Evolutionary conservation across 2,329 filamentous ascomycete genomes (phyloP).

Genomic region (Paecilomyces sp.): DNA sequence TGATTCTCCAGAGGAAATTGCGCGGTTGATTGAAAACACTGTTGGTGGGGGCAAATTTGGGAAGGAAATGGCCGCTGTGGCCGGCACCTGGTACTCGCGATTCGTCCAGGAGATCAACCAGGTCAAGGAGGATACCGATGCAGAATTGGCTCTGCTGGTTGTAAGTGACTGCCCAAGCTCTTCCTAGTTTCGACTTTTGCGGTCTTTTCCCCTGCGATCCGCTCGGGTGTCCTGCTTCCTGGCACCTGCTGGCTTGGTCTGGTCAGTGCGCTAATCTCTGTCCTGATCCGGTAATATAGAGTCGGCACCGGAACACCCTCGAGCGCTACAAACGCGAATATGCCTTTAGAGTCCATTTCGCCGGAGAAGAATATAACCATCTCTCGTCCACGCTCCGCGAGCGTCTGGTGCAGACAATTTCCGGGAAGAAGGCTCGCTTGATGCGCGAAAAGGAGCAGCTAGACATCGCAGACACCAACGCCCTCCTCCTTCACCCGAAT

Average conservation of each 20-base stretch:
- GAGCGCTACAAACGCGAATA: constrained; percentile 51
- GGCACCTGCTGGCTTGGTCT: background rate
- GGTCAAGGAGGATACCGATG: constrained; percentile 78
- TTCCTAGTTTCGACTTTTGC: background rate
- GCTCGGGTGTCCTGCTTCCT: background rate
- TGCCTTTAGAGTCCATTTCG: constrained; percentile 54
- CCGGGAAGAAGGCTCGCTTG: constrained; percentile 50
- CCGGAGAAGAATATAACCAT: constrained; percentile 55
- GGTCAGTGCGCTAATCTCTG: constrained; percentile 3
- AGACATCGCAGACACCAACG: constrained; percentile 60
- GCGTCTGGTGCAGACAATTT: constrained; percentile 52
- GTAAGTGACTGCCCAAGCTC: constrained; percentile 46
- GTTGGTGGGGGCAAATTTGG: constrained; percentile 55
- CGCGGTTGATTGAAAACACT: constrained; percentile 53
- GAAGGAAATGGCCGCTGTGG: constrained; percentile 57
- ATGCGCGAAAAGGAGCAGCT: constrained; percentile 61
- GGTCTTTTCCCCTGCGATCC: background rate
- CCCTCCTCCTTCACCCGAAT: constrained; percentile 57
- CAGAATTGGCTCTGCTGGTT: constrained; percentile 71
- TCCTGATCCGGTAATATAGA: constrained; percentile 30
- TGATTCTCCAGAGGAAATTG: constrained; percentile 58
- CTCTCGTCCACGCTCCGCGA: constrained; percentile 54
- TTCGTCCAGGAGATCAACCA: constrained; percentile 85
- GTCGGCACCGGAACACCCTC: constrained; percentile 50
- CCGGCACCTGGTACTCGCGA: constrained; percentile 75